Base-by-base conservation (phyloP, 2,329 filamentous ascomycete species). In the Colletotrichum scovillei region DNA sequence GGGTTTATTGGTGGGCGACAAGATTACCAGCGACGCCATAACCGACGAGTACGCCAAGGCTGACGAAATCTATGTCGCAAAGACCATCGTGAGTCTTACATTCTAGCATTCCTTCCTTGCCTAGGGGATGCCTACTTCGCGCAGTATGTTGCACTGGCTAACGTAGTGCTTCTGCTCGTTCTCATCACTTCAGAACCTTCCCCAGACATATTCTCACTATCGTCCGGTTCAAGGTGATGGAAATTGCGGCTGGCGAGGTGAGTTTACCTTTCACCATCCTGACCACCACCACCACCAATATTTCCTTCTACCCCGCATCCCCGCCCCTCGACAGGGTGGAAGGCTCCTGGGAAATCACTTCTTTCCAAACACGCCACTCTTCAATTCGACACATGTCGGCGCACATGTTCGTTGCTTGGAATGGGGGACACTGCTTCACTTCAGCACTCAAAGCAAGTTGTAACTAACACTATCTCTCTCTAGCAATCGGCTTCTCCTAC, bases 231-330 rank as follows among this genome's bases (percentile, higher is more conserved):
- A 93, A 82, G 96, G 97, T 66, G 96, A 98, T 84, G 97, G 97
- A 72, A 97, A 97, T 81, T 98, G 97, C 84, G 97, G 96, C 79
- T 98, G 97, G 96, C 91, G 96, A 92, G 97, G 96, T 98, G 88
- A 86, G 92, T 85, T 77, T 76, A 76, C 65, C 52, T 55, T 65
- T 62, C 38, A 58, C 53, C 24, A 24, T 46, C 46, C 26, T 35
- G 35, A 42, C 59, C 38, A 42, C 38, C 12, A 35, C 22, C 30
- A 24, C 52, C 26, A 52, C n/a, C 16, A 62, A 30, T 57, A n/a
- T 69, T n/a, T 38, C 28, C 52, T 46, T 62, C 38, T 14, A 74
- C 73, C 73, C 73, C 66, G 71, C 73, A 74, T 74, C 49, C 63
- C 59, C 69, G 69, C 76, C 56, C 60, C 16, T 42, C 35, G 57